Base-by-base conservation (phyloP, 2,329 filamentous ascomycete species). In the Trichoderma semiorbis region DNA sequence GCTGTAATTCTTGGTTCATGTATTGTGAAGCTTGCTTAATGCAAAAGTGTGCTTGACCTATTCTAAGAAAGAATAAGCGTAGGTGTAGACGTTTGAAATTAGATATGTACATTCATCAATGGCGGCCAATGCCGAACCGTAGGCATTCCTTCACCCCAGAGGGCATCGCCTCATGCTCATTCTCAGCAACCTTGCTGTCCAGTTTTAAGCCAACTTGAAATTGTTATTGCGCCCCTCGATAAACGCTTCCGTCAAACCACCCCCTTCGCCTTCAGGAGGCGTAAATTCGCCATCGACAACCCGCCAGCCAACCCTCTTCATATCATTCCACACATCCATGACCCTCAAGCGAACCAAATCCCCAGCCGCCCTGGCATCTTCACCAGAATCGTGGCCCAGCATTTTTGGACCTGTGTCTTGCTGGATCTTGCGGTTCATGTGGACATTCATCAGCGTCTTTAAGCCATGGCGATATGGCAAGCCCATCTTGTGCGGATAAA, bases 291-390 rank as follows among this genome's bases (percentile, higher is more conserved):
- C 88, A 53, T 87, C 82, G 18, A 85, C 81, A 26, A 93, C 78
- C 43, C 75, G 84, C 92, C 93, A 97, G 0, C 94, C 94, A 26
- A 87, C 82, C 53, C 82, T 81, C 80, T 89, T 86, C 85, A 96
- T 84, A 36, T 82, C 81, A 73, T 86, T 88, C 93, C 94, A 97
- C 73, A 89, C 86, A 69, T 91, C 86, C 67, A 85, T 86, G 7
- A 97, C 86, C 79, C 90, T 93, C 64, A 90, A 85, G 61, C 92
- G 85, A 0, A 97, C 93, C 66, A 99, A 81, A 73, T 98, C 94
- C 0, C 95, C 96, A 0, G 97, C 95, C 0, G 95, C 93, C 61
- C 91, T 88, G 0, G 96, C 94, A 78, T 99, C 96, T 80, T 99
- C 96, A 30, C 91, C 92, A 30, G 93, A 97, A 82, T 99, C 96